Base-by-base conservation (phyloP, 257 asterid species). In the Petunia axillaris region DNA sequence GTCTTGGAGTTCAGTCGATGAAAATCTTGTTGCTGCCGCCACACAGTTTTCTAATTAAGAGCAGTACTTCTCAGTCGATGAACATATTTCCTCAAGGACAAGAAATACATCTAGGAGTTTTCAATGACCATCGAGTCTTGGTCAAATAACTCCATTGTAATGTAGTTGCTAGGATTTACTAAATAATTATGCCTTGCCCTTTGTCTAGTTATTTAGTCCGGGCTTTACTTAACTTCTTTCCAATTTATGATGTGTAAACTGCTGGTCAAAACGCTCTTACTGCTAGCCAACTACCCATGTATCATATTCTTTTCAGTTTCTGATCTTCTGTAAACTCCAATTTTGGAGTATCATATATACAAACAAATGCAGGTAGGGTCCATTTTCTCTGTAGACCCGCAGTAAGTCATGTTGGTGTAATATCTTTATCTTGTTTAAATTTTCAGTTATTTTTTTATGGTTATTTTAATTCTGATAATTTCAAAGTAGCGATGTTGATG, bases 1-100 rank as follows among this genome's bases (percentile, higher is more conserved):
- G 25, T 25, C 25, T 25, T 25, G 25, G 85, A 80, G 44, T 82
- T 75, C 75, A 85, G 88, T 67, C 89, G 83, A 76, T 81, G 93
- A 89, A 5, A 80, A 76, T 75, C 93, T 94, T 4, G 87, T 60
- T 43, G 92, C 93, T 62, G 97, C 97, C 52, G 97, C 98, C 39
- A 89, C 93, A 3, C 98, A 93, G 64, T 94, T 87, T 80, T 84
- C 94, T 0, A 94, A 25, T 25, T 25, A 25, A 84, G 87, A 81
- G 70, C 13, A 81, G 68, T 64, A 70, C 10, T 38, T 39, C 81
- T 13, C 83, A 58, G 64, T 76, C 82, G 70, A 73, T 66, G 57
- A 78, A 16, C 83, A 85, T 13, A 36, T 84, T 37, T 89, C 91
- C 13, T 71, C 87, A 4, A 59, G 90, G 82, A 80, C 88, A 3